Base-by-base conservation (phyloP, 2,329 filamentous ascomycete species). In the Cladophialophora carrionii region DNA sequence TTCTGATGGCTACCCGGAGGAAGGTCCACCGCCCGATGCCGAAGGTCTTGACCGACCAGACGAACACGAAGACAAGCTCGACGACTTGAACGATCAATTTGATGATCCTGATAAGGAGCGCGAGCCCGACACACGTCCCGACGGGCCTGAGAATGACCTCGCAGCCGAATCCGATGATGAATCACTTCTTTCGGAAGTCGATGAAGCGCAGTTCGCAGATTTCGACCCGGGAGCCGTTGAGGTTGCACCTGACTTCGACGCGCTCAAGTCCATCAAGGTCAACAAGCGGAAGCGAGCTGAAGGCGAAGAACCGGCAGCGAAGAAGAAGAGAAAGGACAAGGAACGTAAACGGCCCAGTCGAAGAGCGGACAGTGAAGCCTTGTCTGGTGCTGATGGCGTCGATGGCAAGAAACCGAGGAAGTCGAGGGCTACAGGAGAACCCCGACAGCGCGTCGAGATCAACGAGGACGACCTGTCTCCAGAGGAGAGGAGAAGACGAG, bases 401-500 rank as follows among this genome's bases (percentile, higher is more conserved):
- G 82, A 85, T 61, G 82, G 83, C 24, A 84, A 84, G 74, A 81
- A 84, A 70, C 77, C 78, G 64, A 77, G 81, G 69, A 85, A 82
- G 74, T 77, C 77, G 60, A 83, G 82, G 60, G 79, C 76, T 9
- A 78, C 80, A 58, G 80, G 78, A 70, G 83, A 84, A 70, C 73
- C 75, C 22, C 81, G 79, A 70, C 69, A 80, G 22, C 83, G 83
- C 2, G 85, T 88, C 65, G 84, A 87, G 4, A 87, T 91, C 68
- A 85, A 90, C 70, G 91, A 96, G 67, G 90, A 92, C 73, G 83
- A 89, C 68, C 78, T 98, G 72, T 89, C 90, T 22, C 91, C 92
- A 0, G 92, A 64, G 63, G 52, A 71, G 87, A 85, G 83, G 72
- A 87, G 93, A 72, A 88, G 90, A 72, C 85, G 91, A 71, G 93